Evolutionary conservation across 2,329 filamentous ascomycete species (phyloP).

Genomic region (Periconia sp.): DNA sequence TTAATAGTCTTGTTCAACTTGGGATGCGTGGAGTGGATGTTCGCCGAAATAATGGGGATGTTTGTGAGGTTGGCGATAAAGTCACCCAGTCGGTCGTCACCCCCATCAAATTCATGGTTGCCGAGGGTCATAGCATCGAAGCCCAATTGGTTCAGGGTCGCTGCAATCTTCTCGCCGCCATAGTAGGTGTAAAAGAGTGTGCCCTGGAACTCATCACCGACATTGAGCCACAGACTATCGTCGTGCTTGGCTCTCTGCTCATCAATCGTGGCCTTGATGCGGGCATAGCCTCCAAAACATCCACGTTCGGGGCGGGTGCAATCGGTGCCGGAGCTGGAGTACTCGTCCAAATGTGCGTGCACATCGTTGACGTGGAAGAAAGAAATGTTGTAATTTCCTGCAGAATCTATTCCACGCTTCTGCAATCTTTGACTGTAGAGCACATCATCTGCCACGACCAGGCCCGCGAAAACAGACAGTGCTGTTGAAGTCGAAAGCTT

Average conservation of each 20-base stretch:
- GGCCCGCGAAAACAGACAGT: conserved; percentile 21
- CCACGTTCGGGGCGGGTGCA: conserved; percentile 59
- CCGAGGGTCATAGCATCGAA: conserved; percentile 70
- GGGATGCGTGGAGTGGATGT: conserved; percentile 62
- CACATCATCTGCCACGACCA: conserved; percentile 26
- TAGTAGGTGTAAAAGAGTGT: conserved; percentile 70
- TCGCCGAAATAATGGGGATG: conserved; percentile 66
- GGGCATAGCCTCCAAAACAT: conserved; percentile 66
- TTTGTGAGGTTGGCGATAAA: conserved; percentile 63
- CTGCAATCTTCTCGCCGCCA: conserved; percentile 67
- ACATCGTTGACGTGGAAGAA: conserved; percentile 73
- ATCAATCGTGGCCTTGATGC: conserved; percentile 63
- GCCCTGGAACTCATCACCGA: conserved; percentile 70
- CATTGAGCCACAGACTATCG: conserved; percentile 66
- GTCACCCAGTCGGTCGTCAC: conserved; percentile 57
- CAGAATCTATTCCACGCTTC: conserved; percentile 35
- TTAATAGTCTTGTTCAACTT: conserved; percentile 65
- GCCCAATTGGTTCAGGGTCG: conserved; percentile 65
- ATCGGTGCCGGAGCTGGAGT: conserved; percentile 62
- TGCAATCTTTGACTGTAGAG: conserved; percentile 28
- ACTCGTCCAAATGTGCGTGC: conserved; percentile 67
- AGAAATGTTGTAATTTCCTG: conserved; percentile 42
- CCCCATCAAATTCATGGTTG: conserved; percentile 68
- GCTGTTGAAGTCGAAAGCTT: conserved; percentile 19
- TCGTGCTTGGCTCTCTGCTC: conserved; percentile 58